Evolutionary conservation across 768 basidiomycete species (phyloP).

Genomic region (Lactarius quietus): DNA sequence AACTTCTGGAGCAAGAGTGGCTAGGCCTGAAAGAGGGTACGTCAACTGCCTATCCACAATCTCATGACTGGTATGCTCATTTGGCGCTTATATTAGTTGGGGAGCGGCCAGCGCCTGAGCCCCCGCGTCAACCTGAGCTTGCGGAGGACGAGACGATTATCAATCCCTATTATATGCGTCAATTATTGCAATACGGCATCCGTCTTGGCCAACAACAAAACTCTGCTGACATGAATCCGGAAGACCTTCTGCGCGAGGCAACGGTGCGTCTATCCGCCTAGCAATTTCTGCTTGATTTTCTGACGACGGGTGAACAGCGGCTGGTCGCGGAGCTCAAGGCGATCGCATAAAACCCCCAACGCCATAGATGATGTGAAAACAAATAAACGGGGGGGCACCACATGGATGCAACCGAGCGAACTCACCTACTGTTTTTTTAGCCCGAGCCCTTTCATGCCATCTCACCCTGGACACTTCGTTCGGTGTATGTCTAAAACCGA

Average conservation of each 20-base stretch:
- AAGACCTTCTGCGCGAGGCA: slow-evolving; percentile 42
- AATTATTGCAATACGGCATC: slow-evolving; percentile 68
- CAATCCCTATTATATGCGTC: slow-evolving; percentile 76
- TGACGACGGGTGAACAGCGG: slow-evolving; percentile 15
- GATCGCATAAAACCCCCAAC: slow-evolving; percentile 13
- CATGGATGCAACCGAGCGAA: background rate
- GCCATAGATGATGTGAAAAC: background rate
- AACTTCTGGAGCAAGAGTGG: slow-evolving; percentile 82
- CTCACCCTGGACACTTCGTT: slow-evolving; percentile 12
- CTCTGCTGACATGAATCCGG: slow-evolving; percentile 13
- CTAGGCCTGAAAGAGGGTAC: slow-evolving; percentile 58
- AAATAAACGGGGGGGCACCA: background rate
- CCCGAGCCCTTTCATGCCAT: slow-evolving; percentile 6
- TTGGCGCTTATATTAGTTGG: slow-evolving; percentile 25
- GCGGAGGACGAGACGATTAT: slow-evolving; percentile 63
- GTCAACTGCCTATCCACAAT: slow-evolving; percentile 26
- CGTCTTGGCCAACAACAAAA: slow-evolving; percentile 45
- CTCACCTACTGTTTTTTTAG: slow-evolving; percentile 23
- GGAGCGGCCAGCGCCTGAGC: slow-evolving; percentile 30
- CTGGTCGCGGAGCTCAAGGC: slow-evolving; percentile 25
- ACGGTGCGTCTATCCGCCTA: background rate
- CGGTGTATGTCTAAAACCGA: slow-evolving; percentile 20
- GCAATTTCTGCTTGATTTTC: background rate
- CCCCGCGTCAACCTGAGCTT: slow-evolving; percentile 38
- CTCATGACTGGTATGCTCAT: slow-evolving; percentile 6